Percentiles rank a stretch among this genome's conserved stretches.
These are phyloP conservation scores for Phalaenopsis equestris DNA, from an alignment of 106 monocot genomes.

Conservation along the genomic window DNA sequence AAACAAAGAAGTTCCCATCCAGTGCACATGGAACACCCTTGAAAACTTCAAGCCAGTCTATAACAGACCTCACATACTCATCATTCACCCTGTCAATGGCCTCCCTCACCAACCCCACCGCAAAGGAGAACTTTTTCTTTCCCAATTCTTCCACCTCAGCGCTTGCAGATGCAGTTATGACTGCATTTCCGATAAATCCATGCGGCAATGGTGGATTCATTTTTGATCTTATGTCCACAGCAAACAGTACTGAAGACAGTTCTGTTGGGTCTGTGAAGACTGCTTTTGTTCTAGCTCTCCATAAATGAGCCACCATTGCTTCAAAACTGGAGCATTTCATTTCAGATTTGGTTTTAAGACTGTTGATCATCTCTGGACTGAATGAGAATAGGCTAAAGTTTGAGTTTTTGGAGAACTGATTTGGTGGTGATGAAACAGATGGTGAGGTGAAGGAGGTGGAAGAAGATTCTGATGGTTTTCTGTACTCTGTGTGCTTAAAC, in stretches of 20 bases:
- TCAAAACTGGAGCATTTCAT: conserved; percentile 60
- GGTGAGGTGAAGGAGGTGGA: conserved; percentile 45
- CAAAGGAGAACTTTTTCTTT: conserved; percentile 21
- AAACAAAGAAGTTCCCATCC: conserved; percentile 66
- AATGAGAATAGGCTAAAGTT: conserved; percentile 40
- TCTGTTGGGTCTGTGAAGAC: conserved; percentile 25
- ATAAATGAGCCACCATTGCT: conserved; percentile 65
- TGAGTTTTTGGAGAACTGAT: conserved; percentile 7
- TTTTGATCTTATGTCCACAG: conserved; percentile 59
- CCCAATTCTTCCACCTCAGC: conserved; percentile 27
- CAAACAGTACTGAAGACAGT: conserved; percentile 52
- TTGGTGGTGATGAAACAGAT: conserved; percentile 10
- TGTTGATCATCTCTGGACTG: conserved; percentile 29
- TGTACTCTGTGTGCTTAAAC: conserved; percentile 61
- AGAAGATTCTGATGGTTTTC: conserved; percentile 16
- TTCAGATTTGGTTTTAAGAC: conserved; percentile 39
- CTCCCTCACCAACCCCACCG: conserved; percentile 43
- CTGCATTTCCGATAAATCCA: conserved; percentile 50
- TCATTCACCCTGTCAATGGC: conserved; percentile 53
- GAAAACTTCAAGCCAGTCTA: conserved; percentile 78
- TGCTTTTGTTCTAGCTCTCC: conserved; percentile 56
- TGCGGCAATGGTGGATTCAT: conserved; percentile 50
- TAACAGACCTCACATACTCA: conserved; percentile 68
- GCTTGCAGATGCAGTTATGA: conserved; percentile 47
- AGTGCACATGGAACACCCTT: conserved; percentile 46